Conservation (phyloP, 352 stramenopile genomes). For the Globisporangium nagaii region DNA sequence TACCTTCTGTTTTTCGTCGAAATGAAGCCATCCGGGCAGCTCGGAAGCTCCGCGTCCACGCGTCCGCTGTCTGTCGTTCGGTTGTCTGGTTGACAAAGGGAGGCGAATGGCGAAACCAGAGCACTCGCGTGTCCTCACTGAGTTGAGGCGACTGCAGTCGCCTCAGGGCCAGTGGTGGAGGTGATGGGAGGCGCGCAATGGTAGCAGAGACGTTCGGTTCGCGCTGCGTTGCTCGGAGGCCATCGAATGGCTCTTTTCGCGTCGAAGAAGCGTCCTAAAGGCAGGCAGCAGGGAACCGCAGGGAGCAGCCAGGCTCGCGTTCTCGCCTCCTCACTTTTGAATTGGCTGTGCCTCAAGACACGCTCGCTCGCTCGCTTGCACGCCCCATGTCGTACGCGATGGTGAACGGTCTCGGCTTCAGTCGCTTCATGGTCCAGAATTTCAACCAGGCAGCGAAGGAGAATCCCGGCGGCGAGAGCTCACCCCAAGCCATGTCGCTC, state of each 20-base stretch:
- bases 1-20: not conserved
- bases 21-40: slow-evolving; percentile 3
- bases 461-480: not conserved
- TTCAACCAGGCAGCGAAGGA: not conserved
- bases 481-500: slow-evolving; percentile 5
- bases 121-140: too few relatives aligned
- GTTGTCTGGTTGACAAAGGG: not conserved
- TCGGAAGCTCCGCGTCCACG: not conserved
- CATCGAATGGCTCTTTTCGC: not conserved
- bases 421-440: slow-evolving; percentile 10
- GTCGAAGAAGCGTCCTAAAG: too few relatives aligned
- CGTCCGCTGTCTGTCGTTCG: not conserved
- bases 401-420: slow-evolving; percentile 9
- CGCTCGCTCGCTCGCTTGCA: not conserved
- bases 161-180: not conserved
- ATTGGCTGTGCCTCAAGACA: slow-evolving; percentile 7
- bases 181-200: slow-evolving; percentile 4
- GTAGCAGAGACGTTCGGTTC: slow-evolving; percentile 14
- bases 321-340: slow-evolving; percentile 4
- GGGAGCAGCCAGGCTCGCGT: not conserved
- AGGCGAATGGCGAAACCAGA: not conserved
- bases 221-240: not conserved
- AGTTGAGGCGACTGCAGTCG: too few relatives aligned
- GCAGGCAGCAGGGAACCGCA: not conserved
- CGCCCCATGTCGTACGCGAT: slow-evolving; percentile 2